Percentiles rank a stretch among this genome's conserved stretches.
Evolutionary conservation across 2,329 filamentous ascomycete species (phyloP).

Genomic region (Leptographium wingfieldii): DNA sequence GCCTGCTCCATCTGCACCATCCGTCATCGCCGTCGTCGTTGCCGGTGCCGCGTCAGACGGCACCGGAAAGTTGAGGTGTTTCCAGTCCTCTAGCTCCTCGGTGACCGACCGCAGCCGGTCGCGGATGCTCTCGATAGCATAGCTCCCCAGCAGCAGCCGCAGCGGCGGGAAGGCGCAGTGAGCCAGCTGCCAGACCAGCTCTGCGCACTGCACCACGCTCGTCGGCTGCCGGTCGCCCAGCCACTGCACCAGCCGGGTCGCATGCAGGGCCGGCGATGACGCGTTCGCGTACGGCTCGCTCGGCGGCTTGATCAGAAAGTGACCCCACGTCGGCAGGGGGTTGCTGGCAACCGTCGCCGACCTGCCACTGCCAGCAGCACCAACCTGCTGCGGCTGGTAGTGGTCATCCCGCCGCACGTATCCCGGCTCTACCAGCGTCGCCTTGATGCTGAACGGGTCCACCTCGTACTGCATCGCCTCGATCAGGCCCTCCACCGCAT

Average conservation of each 20-base stretch:
- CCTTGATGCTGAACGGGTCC: conserved; percentile 82
- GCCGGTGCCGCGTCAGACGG: conserved; percentile 22
- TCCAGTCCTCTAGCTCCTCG: conserved; percentile 92
- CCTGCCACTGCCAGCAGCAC: no score
- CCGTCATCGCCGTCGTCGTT: conserved; percentile 11
- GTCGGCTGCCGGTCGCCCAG: conserved; percentile 84
- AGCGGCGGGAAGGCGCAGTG: conserved; percentile 92
- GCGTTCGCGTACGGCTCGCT: conserved; percentile 68
- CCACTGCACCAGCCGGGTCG: conserved; percentile 87
- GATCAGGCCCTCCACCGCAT: conserved; percentile 88
- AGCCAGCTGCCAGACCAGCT: conserved; percentile 86
- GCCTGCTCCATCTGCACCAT: neutral
- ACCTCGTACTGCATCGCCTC: conserved; percentile 96
- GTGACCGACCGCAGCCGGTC: conserved; percentile 83
- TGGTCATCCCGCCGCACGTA: conserved; percentile 73
- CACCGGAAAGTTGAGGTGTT: conserved; percentile 60
- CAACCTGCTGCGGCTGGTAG: conserved; percentile 14
- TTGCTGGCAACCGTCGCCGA: conserved; percentile 17
- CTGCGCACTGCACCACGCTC: conserved; percentile 82
- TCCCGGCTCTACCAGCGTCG: conserved; percentile 83
- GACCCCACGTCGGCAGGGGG: conserved; percentile 65
- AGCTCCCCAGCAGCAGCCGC: conserved; percentile 75
- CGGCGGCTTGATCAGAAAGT: conserved; percentile 80
- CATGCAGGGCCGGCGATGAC: conserved; percentile 76
- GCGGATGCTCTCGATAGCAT: conserved; percentile 89